Evolutionary conservation across 192 early-diverging fungal species (phyloP), one percentile per base, ranked within the genome.

Genomic region (Dispira simplex): DNA sequence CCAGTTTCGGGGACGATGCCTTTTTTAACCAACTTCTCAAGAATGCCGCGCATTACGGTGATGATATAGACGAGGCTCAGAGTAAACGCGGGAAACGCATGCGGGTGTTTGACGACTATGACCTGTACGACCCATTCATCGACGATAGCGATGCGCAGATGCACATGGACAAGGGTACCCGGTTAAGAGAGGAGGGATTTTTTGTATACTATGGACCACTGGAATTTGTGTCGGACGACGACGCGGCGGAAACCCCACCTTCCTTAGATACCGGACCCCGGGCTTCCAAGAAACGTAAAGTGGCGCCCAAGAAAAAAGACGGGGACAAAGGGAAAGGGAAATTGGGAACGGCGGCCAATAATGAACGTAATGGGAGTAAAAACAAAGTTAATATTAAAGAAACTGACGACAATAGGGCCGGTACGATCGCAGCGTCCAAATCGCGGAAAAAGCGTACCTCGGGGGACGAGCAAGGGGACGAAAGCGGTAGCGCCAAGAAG

Each of bases 91-190:
- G 46, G 46, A 47, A 47, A 11, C 56, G 56, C 4, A 39, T 32
- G 10, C 27, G 56, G 11, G 6, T 58, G 9, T 32, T 11, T 23
- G 56, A 58, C 11, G 56, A 58, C 26, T 58, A 58, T 39, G 56
- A 58, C 26, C 56, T 58, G 6, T n/a, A 58, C n/a, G 56, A 58
- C 28, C 56, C 56, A 6, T 58, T 58, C n/a, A 58, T 58, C 56
- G 56, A 58, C 27, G 56, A 58, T 27, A 58, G 56, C 28, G 56
- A 58, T 58, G 8, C 44, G 16, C 56, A 58, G n/a, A n/a, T 4
- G 5, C 56, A n/a, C 10, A n/a, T 12, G 12, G 56, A 32, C 16
- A 13, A 58, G 5, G 56, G 25, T 39, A 58, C 4, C 23, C 56
- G 56, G 56, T 32, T 58, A 27, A 26, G 56, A 13, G 26, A 11